Evolutionary conservation across 2,329 filamentous ascomycete species (phyloP).

Genomic region (Venturia asperata): DNA sequence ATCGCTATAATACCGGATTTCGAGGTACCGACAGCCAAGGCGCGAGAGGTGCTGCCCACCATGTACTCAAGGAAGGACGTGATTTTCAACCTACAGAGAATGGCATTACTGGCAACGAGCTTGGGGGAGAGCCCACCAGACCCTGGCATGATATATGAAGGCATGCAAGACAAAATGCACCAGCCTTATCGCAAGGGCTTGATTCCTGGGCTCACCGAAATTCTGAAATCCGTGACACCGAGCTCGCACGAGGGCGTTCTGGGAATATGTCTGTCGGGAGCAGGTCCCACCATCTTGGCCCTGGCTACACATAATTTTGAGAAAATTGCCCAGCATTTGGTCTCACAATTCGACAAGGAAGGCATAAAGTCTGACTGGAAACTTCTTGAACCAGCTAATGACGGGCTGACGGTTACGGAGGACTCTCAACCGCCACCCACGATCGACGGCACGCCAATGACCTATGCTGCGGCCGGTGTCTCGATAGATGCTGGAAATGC

Average conservation of each 20-base stretch:
- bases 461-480: constrained; percentile 88
- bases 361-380: constrained; percentile 78
- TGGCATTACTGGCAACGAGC: constrained; percentile 82
- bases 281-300: constrained; percentile 89
- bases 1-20: constrained; percentile 95
- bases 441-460: constrained; percentile 44
- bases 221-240: constrained; percentile 85
- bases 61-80: constrained; percentile 76
- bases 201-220: constrained; percentile 85
- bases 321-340: constrained; percentile 72
- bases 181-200: constrained; percentile 90
- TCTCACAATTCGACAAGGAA: constrained; percentile 63
- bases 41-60: constrained; percentile 74
- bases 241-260: constrained; percentile 78
- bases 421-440: constrained; percentile 21
- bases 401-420: constrained; percentile 42
- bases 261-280: constrained; percentile 90
- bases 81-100: constrained; percentile 92
- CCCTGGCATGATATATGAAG: constrained; percentile 88
- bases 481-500: constrained; percentile 91
- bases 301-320: constrained; percentile 87
- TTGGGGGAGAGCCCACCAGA: constrained; percentile 85
- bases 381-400: constrained; percentile 79
- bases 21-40: constrained; percentile 88
- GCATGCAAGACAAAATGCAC: constrained; percentile 98